Percentiles rank a stretch among this genome's conserved stretches.
phyloP scores from a whole-genome alignment of 345 rosid species.

The Boechera stricta region DNA sequence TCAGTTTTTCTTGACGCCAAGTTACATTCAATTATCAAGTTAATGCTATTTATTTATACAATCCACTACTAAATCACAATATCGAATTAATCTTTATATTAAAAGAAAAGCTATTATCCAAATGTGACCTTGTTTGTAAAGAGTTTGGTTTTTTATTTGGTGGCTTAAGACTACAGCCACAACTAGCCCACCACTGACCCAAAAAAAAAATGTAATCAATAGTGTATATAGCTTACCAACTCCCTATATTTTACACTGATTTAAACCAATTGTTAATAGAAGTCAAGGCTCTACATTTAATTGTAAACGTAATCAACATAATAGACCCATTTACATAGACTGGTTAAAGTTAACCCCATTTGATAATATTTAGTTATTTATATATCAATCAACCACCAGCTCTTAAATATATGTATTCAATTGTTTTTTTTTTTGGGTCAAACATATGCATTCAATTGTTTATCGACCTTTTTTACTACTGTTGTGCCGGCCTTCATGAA shows the following conservation, averaged over 20 bases:
- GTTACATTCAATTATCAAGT: slow-evolving; percentile 5
- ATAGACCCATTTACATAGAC: slow-evolving; percentile 10
- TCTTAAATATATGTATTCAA: slow-evolving; percentile 12
- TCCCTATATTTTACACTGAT: slow-evolving; percentile 13
- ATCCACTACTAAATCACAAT: slow-evolving; percentile 2
- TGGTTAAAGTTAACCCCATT: slow-evolving; percentile 17
- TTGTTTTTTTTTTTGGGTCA: background rate
- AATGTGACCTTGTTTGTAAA: slow-evolving; percentile 6
- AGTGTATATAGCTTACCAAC: slow-evolving; percentile 7
- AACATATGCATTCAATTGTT: slow-evolving; percentile 10
- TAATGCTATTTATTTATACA: slow-evolving; percentile 8
- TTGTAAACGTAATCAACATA: background rate
- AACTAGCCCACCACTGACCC: background rate
- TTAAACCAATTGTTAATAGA: background rate
- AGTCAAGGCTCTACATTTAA: slow-evolving; percentile 19
- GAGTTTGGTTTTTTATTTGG: background rate
- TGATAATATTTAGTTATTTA: background rate
- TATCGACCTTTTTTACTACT: background rate
- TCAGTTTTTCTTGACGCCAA: slow-evolving; percentile 15
- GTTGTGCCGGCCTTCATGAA: background rate
- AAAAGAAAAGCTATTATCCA: background rate
- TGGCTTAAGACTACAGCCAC: no score
- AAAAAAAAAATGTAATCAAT: no score
- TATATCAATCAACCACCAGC: slow-evolving; percentile 33
- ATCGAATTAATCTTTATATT: background rate